phyloP scores from a whole-genome alignment of 208 protist genomes.

The Angomonas ambiguus region DNA sequence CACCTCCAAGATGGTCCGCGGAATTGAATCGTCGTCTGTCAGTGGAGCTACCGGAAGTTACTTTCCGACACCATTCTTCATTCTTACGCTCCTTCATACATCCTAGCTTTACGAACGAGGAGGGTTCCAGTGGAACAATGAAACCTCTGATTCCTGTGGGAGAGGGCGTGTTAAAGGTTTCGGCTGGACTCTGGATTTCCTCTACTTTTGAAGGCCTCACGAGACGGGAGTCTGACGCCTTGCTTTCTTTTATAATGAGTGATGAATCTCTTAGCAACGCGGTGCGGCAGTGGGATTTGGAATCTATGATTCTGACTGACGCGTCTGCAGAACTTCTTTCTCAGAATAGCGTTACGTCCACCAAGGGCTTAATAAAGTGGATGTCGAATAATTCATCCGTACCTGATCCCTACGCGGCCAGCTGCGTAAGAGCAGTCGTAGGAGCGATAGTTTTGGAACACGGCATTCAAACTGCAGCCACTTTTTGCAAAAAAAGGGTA shows the following conservation, averaged over 20 bases:
- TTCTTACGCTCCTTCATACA: conserved; percentile 83
- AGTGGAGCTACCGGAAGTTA: conserved; percentile 59
- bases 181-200: conserved; percentile 40
- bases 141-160: conserved; percentile 48
- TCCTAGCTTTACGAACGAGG: conserved; percentile 69
- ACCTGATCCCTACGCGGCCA: conserved; percentile 68
- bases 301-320: conserved; percentile 85
- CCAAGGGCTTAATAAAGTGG: conserved; percentile 56
- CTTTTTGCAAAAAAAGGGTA: conserved; percentile 53
- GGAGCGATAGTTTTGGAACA: conserved; percentile 69
- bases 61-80: conserved; percentile 33
- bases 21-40: conserved; percentile 65
- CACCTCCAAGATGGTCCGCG: conserved; percentile 78
- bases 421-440: conserved; percentile 67
- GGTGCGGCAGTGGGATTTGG: conserved; percentile 68
- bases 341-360: conserved; percentile 32
- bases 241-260: conserved; percentile 46
- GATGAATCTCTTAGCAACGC: conserved; percentile 61
- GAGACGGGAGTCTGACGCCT: conserved; percentile 42
- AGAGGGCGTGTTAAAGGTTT: conserved; percentile 44
- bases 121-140: conserved; percentile 57
- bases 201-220: conserved; percentile 55
- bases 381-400: conserved; percentile 33
- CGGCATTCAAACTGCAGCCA: conserved; percentile 36
- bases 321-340: conserved; percentile 60